Conservation (phyloP, 2,329 filamentous ascomycete species). For the Myriosclerotinia scirpicola region DNA sequence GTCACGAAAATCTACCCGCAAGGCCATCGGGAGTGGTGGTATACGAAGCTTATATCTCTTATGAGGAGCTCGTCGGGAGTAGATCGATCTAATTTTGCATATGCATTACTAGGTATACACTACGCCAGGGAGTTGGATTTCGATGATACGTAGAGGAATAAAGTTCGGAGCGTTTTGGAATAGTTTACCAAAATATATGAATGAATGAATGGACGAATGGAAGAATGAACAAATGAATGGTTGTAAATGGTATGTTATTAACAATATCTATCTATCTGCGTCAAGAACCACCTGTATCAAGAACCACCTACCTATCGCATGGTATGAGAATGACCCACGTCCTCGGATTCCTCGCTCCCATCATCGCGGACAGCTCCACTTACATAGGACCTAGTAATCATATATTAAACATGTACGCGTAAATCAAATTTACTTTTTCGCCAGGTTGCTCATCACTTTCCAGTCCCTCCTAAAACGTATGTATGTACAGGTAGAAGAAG, state of each 20-base stretch:
- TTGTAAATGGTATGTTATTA: constrained; percentile 8
- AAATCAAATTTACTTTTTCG: neutral
- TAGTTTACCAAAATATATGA: too few relatives aligned
- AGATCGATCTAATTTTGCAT: too few relatives aligned
- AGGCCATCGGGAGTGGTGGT: too few relatives aligned
- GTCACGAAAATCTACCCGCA: too few relatives aligned
- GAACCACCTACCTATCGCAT: neutral
- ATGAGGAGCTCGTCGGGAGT: too few relatives aligned
- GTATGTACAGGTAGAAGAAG: neutral
- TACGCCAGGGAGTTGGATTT: too few relatives aligned
- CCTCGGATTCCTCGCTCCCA: neutral
- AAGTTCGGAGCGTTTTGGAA: too few relatives aligned
- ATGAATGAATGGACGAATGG: too few relatives aligned
- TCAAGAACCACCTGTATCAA: neutral
- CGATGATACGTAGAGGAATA: too few relatives aligned
- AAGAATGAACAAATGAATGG: neutral
- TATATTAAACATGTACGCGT: constrained; percentile 1
- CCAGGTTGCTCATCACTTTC: neutral
- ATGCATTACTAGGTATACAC: too few relatives aligned
- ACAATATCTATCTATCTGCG: constrained; percentile 8
- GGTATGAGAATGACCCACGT: neutral
- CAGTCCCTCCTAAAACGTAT: neutral
- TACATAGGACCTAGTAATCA: constrained; percentile 2
- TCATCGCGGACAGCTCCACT: neutral
- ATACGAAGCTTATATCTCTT: too few relatives aligned